Conservation (phyloP, 1,284 basidiomycete genomes). For the Tremellales sp. region DNA sequence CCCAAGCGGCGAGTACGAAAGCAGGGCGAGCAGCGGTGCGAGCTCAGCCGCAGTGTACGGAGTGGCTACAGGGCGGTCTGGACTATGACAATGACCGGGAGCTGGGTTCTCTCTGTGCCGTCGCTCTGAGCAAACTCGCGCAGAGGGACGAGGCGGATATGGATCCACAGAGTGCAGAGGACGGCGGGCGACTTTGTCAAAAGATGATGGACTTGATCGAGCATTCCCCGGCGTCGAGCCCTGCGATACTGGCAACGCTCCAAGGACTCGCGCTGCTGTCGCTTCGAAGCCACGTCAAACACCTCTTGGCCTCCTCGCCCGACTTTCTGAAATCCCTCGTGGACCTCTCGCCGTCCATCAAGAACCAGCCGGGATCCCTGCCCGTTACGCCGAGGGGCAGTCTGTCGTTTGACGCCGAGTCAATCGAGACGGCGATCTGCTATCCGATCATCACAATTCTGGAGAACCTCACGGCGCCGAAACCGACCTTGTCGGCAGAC, state of each 20-base stretch:
- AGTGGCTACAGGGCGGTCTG: slow-evolving; percentile 46
- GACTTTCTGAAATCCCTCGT: slow-evolving; percentile 63
- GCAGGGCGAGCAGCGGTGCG: slow-evolving; percentile 61
- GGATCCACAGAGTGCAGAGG: slow-evolving; percentile 3
- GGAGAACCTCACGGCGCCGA: slow-evolving; percentile 66
- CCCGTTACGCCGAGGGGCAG: slow-evolving; percentile 52
- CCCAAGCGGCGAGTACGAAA: slow-evolving; percentile 69
- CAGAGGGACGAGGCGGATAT: slow-evolving; percentile 37
- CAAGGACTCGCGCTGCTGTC: slow-evolving; percentile 82
- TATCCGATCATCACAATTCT: slow-evolving; percentile 75
- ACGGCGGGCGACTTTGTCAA: slow-evolving; percentile 55
- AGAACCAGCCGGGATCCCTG: slow-evolving; percentile 49
- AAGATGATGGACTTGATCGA: slow-evolving; percentile 60
- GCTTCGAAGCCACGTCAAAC: slow-evolving; percentile 62
- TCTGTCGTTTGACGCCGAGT: slow-evolving; percentile 25
- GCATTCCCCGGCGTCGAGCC: slow-evolving; percentile 26
- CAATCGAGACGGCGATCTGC: slow-evolving; percentile 52
- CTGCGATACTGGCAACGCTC: slow-evolving; percentile 56
- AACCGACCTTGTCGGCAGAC: slow-evolving; percentile 67
- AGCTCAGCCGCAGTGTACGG: slow-evolving; percentile 49
- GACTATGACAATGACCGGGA: slow-evolving; percentile 23
- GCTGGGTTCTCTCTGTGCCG: slow-evolving; percentile 62
- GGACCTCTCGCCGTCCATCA: slow-evolving; percentile 41
- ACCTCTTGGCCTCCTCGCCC: slow-evolving; percentile 57
- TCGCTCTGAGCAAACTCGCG: slow-evolving; percentile 72